phyloP scores from a whole-genome alignment of 2,329 filamentous ascomycete genomes.

The Apiospora rasikravindrae region DNA sequence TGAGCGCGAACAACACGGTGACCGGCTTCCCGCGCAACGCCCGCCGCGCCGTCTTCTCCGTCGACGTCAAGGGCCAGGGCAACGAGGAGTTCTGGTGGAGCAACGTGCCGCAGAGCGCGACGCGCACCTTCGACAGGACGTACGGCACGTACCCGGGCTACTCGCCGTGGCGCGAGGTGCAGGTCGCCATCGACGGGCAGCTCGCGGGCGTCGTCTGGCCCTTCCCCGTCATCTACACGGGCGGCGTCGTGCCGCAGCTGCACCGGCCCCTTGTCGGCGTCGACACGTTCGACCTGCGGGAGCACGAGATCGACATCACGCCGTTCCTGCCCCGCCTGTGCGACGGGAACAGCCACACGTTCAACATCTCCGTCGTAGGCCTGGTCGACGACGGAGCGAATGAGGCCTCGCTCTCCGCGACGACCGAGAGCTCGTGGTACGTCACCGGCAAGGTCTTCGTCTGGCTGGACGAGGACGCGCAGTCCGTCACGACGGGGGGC shows the following conservation, averaged over 20 bases:
- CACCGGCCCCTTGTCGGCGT: constrained; percentile 81
- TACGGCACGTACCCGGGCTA: constrained; percentile 67
- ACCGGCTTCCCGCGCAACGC: constrained; percentile 66
- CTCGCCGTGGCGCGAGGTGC: constrained; percentile 79
- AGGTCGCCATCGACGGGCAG: constrained; percentile 73
- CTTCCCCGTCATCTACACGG: constrained; percentile 82
- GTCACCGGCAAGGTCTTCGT: constrained; percentile 81
- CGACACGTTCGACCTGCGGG: constrained; percentile 78
- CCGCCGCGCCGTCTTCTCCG: constrained; percentile 72
- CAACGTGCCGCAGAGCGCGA: constrained; percentile 71
- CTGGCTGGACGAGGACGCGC: constrained; percentile 63
- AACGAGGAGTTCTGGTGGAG: constrained; percentile 87
- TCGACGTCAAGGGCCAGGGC: constrained; percentile 79
- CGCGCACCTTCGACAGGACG: constrained; percentile 60
- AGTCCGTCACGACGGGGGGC: constrained; percentile 60
- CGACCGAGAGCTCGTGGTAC: constrained; percentile 72
- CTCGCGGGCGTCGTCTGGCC: constrained; percentile 81
- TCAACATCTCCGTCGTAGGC: constrained; percentile 71
- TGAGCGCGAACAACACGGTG: constrained; percentile 64
- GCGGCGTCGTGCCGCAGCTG: constrained; percentile 76
- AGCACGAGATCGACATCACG: constrained; percentile 83
- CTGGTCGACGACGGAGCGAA: constrained; percentile 61
- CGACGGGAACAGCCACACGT: constrained; percentile 68
- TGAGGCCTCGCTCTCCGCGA: constrained; percentile 54
- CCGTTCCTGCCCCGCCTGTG: constrained; percentile 74